phyloP scores from a whole-genome alignment of 495 filamentous ascomycete genomes.

The Hyphodiscus hymeniophilus region DNA sequence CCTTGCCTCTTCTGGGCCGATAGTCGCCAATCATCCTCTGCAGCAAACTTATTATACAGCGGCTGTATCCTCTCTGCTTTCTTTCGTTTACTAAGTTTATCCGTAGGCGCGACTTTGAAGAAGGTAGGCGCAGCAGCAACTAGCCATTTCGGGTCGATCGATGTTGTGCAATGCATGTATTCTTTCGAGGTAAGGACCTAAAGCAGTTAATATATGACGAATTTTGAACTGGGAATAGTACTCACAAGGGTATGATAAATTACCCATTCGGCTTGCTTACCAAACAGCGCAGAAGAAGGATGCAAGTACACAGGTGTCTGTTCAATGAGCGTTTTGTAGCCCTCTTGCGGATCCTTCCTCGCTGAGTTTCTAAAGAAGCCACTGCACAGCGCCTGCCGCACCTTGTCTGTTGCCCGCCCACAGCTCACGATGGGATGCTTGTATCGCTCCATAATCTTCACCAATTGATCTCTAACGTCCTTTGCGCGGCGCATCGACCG shows the following conservation, averaged over 20 bases:
- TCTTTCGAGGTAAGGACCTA: slow-evolving; percentile 94
- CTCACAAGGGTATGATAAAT: slow-evolving; percentile 86
- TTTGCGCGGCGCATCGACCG: slow-evolving; percentile 78
- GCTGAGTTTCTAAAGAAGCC: slow-evolving; percentile 96
- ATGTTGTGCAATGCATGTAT: slow-evolving; percentile 91
- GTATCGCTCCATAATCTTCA: slow-evolving; percentile 88
- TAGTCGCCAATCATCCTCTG: slow-evolving; percentile 90
- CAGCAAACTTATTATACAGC: slow-evolving; percentile 81
- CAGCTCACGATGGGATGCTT: slow-evolving; percentile 73
- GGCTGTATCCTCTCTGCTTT: slow-evolving; percentile 92
- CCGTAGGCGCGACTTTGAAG: slow-evolving; percentile 93
- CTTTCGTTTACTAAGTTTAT: slow-evolving; percentile 82
- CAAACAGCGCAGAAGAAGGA: slow-evolving; percentile 82
- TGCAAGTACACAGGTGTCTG: slow-evolving; percentile 93
- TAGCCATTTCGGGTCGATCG: slow-evolving; percentile 85
- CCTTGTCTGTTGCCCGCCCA: slow-evolving; percentile 75
- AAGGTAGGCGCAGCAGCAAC: slow-evolving; percentile 94
- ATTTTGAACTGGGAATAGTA: too few relatives aligned
- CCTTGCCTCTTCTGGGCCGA: slow-evolving; percentile 83
- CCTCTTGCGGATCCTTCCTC: slow-evolving; percentile 90
- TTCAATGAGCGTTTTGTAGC: slow-evolving; percentile 94
- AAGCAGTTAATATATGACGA: too few relatives aligned
- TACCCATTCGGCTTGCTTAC: slow-evolving; percentile 92
- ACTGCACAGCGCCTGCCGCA: slow-evolving; percentile 84
- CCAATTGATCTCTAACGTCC: slow-evolving; percentile 85